phyloP scores from a whole-genome alignment of 495 filamentous ascomycete species.

The Bacidia rubella region DNA sequence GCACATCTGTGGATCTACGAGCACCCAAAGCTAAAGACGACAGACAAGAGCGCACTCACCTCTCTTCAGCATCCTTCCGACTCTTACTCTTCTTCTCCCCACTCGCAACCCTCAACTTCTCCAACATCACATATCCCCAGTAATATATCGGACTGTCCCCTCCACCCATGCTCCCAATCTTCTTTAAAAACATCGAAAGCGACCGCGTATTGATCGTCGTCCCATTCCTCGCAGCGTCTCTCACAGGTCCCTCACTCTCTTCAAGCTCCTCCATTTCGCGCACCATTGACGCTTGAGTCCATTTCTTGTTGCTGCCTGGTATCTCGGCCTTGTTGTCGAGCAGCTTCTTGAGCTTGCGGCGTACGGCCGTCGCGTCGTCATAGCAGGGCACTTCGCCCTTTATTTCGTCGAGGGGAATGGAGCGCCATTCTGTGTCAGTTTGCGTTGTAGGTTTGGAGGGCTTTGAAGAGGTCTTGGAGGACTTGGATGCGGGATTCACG shows the following conservation, averaged over 20 bases:
- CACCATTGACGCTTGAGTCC: conserved; percentile 11
- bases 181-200: conserved; percentile 10
- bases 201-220: conserved; percentile 4
- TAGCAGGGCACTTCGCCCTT: conserved; percentile 16
- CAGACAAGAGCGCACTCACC: conserved; percentile 12
- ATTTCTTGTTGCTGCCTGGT: conserved; percentile 10
- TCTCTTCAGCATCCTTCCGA: conserved; percentile 11
- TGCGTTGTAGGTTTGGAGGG: not conserved
- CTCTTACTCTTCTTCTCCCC: conserved; percentile 17
- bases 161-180: conserved; percentile 14
- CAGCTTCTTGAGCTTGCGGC: conserved; percentile 16
- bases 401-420: conserved; percentile 11
- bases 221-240: conserved; percentile 6
- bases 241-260: conserved; percentile 1
- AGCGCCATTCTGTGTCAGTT: conserved; percentile 11
- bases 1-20: too few relatives aligned
- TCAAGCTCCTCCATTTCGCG: conserved; percentile 15
- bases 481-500: conserved; percentile 8
- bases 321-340: conserved; percentile 10
- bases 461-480: not conserved
- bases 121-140: conserved; percentile 14
- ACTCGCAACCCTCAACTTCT: conserved; percentile 13
- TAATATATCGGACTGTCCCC: conserved; percentile 15
- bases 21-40: not conserved
- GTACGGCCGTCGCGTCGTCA: conserved; percentile 15